A percentile compares a stretch with the other conserved stretches of the same genome.
phyloP scores from a whole-genome alignment of 441 rosid species.

The Omphalea diandra region DNA sequence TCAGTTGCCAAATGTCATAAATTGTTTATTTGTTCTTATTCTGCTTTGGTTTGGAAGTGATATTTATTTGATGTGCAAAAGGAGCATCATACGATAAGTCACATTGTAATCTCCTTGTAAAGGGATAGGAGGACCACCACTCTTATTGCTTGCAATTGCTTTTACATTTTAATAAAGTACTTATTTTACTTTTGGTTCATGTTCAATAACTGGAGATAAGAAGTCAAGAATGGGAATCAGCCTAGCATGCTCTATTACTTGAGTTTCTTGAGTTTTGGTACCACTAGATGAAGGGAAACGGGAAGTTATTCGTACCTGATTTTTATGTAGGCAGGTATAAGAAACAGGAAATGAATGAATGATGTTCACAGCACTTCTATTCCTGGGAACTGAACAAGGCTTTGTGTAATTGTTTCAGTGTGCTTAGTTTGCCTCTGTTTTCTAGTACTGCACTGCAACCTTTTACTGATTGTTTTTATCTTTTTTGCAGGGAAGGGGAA shows the following conservation, averaged over 20 bases:
- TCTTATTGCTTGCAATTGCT: not conserved
- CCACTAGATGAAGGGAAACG: no score
- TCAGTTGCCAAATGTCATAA: not conserved
- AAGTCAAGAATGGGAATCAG: not conserved
- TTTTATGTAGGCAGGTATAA: not conserved
- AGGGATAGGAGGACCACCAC: not conserved
- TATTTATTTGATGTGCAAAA: not conserved
- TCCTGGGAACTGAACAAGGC: not conserved
- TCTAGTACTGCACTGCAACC: not conserved
- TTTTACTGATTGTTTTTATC: conserved; percentile 8
- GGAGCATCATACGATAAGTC: not conserved
- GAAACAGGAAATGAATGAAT: not conserved
- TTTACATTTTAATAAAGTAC: no score
- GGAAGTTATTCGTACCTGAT: not conserved
- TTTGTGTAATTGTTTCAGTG: not conserved
- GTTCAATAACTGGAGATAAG: no score
- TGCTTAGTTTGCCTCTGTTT: conserved; percentile 11
- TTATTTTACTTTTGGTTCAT: no score
- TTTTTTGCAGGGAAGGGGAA: conserved; percentile 76
- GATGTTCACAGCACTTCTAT: not conserved
- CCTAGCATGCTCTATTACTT: not conserved
- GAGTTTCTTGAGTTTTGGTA: not conserved
- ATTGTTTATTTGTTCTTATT: not conserved
- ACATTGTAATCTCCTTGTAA: not conserved
- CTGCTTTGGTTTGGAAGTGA: not conserved